Percentiles rank a stretch among this genome's conserved stretches.
phyloP scores from a whole-genome alignment of 169 alveolate species.

The Cryptosporidium felis region DNA sequence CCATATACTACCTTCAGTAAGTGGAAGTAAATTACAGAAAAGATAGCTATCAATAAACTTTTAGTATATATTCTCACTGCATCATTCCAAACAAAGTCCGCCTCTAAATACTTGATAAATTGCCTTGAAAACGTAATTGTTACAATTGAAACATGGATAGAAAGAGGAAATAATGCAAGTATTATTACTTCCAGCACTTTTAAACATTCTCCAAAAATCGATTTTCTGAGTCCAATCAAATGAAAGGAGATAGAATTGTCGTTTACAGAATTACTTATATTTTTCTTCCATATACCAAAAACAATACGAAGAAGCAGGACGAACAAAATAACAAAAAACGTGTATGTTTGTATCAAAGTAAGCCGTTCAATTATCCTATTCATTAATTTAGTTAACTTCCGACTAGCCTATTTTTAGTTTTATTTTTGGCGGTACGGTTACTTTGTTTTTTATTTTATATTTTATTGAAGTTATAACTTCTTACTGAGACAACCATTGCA shows the following conservation, averaged over 20 bases:
- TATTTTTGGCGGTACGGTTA: no score
- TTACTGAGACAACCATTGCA: no score
- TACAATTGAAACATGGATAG: slow-evolving; percentile 14
- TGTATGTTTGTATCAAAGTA: not conserved
- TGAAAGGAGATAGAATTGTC: not conserved
- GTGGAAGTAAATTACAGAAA: slow-evolving; percentile 3
- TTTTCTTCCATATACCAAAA: not conserved
- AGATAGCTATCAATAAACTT: slow-evolving; percentile 27
- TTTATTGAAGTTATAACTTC: no score
- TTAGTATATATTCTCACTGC: slow-evolving; percentile 24
- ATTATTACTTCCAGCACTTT: not conserved
- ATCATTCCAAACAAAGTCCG: slow-evolving; percentile 4
- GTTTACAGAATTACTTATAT: not conserved
- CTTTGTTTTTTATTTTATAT: no score
- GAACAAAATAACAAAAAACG: not conserved
- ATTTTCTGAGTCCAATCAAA: slow-evolving; percentile 32
- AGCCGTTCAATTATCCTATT: not conserved
- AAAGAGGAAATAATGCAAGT: slow-evolving; percentile 3
- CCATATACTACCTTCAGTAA: not conserved
- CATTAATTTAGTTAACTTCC: no score
- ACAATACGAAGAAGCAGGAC: not conserved
- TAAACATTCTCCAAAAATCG: slow-evolving; percentile 20
- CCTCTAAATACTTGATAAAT: not conserved
- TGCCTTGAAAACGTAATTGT: not conserved
- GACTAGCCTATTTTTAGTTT: no score